Evolutionary conservation across 352 stramenopile genomes (phyloP).

Genomic region (Globisporangium rhizosaccharum): DNA sequence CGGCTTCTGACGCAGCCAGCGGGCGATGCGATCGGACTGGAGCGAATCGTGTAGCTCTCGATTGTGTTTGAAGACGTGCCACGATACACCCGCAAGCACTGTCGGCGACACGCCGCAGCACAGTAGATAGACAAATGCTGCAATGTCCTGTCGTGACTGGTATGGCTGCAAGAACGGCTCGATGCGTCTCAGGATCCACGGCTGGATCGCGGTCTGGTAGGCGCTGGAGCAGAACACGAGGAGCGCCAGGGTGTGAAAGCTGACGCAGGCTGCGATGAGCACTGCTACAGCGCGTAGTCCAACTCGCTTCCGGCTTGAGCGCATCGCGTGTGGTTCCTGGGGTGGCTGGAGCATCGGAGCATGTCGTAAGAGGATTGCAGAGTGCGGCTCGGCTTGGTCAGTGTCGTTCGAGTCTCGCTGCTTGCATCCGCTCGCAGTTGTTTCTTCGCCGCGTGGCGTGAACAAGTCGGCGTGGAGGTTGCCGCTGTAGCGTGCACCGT

Average conservation of each 20-base stretch:
- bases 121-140: slow-evolving; percentile 21
- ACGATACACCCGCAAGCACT: slow-evolving; percentile 8
- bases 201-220: slow-evolving; percentile 17
- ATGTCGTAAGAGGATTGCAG: too few species aligned
- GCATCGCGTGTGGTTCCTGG: too few species aligned
- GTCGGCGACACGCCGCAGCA: slow-evolving; percentile 15
- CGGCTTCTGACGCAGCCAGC: slow-evolving; percentile 20
- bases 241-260: slow-evolving; percentile 10
- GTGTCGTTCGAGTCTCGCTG: too few species aligned
- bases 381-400: too few species aligned
- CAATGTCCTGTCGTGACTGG: slow-evolving; percentile 16
- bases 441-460: too few species aligned
- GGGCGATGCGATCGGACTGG: not conserved
- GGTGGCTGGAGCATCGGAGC: too few species aligned
- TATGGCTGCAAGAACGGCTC: slow-evolving; percentile 14
- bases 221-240: slow-evolving; percentile 21
- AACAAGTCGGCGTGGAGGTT: too few species aligned
- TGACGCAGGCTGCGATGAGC: slow-evolving; percentile 16
- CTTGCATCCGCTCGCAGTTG: too few species aligned
- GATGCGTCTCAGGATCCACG: slow-evolving; percentile 12
- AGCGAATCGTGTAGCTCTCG: slow-evolving; percentile 3
- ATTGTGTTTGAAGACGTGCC: slow-evolving; percentile 12
- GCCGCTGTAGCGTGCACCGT: too few species aligned
- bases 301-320: too few species aligned
- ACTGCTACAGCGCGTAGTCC: not conserved